Evolutionary conservation across 2,329 filamentous ascomycete species (phyloP).

Genomic region (Peltaster fructicola): DNA sequence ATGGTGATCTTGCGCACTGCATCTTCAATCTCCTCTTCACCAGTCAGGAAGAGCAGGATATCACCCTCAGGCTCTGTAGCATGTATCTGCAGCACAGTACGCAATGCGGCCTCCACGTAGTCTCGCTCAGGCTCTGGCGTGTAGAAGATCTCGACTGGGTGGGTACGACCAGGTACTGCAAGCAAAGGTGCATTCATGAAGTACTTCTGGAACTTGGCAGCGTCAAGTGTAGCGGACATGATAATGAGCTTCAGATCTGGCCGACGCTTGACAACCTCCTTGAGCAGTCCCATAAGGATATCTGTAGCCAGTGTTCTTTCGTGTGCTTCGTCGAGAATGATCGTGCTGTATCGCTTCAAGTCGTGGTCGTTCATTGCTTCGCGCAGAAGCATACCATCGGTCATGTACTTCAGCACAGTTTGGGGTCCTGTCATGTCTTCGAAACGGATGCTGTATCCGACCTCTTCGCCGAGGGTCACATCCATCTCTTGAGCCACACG

Average conservation of each 20-base stretch:
- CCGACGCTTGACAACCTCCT: constrained; percentile 67
- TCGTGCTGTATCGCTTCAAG: constrained; percentile 83
- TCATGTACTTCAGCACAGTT: constrained; percentile 98
- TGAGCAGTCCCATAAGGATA: constrained; percentile 90
- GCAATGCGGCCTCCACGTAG: constrained; percentile 86
- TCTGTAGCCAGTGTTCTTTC: constrained; percentile 94
- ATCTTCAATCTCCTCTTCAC: constrained; percentile 97
- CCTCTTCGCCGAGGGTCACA: constrained; percentile 78
- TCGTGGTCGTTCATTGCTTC: constrained; percentile 95
- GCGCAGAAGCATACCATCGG: constrained; percentile 91
- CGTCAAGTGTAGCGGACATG: constrained; percentile 95
- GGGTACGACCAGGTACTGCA: constrained; percentile 83
- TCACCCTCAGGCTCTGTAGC: constrained; percentile 84
- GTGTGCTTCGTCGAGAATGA: constrained; percentile 97
- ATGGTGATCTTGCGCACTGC: constrained; percentile 79
- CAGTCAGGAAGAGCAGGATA: constrained; percentile 84
- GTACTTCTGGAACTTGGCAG: constrained; percentile 94
- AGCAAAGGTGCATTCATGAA: constrained; percentile 89
- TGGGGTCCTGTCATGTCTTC: constrained; percentile 81
- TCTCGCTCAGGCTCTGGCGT: constrained; percentile 91
- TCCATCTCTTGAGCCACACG: constrained; percentile 97
- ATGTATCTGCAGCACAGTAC: constrained; percentile 93
- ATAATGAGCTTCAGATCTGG: constrained; percentile 95
- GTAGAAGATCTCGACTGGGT: constrained; percentile 97
- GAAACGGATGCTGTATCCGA: constrained; percentile 97